A percentile compares a stretch with the other conserved stretches of the same genome.
Conservation (phyloP, 768 basidiomycete species). For the Tulasnella sp. region DNA sequence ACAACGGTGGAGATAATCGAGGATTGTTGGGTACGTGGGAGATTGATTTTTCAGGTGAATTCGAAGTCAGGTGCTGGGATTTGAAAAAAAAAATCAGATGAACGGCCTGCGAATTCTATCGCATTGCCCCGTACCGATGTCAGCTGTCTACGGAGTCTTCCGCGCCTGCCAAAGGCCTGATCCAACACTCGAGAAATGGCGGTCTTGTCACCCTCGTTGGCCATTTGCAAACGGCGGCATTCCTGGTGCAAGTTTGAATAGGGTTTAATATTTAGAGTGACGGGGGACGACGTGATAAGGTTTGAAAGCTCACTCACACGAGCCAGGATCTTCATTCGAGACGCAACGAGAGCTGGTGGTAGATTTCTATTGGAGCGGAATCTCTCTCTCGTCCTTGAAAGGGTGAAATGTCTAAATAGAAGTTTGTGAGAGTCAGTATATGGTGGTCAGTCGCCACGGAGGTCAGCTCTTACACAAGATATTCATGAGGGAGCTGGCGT, state of each 20-base stretch:
- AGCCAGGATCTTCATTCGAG: background rate
- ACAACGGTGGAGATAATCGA: constrained; percentile 52
- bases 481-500: background rate
- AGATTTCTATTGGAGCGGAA: background rate
- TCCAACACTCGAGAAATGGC: constrained; percentile 51
- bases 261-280: background rate
- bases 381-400: background rate
- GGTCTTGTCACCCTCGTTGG: constrained; percentile 38
- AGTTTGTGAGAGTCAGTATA: background rate
- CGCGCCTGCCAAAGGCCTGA: constrained; percentile 65
- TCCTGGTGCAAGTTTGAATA: constrained; percentile 32
- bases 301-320: background rate
- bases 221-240: constrained; percentile 39
- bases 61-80: constrained; percentile 44
- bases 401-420: background rate
- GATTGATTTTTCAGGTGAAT: constrained; percentile 32
- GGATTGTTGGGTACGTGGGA: constrained; percentile 37
- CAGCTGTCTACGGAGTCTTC: constrained; percentile 56
- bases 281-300: no score
- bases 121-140: constrained; percentile 39
- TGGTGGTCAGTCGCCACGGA: background rate
- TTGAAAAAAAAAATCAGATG: background rate
- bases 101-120: background rate
- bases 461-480: background rate
- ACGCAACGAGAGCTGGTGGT: background rate